phyloP scores from a whole-genome alignment of 345 rosid species.

The Hirschfeldia incana region DNA sequence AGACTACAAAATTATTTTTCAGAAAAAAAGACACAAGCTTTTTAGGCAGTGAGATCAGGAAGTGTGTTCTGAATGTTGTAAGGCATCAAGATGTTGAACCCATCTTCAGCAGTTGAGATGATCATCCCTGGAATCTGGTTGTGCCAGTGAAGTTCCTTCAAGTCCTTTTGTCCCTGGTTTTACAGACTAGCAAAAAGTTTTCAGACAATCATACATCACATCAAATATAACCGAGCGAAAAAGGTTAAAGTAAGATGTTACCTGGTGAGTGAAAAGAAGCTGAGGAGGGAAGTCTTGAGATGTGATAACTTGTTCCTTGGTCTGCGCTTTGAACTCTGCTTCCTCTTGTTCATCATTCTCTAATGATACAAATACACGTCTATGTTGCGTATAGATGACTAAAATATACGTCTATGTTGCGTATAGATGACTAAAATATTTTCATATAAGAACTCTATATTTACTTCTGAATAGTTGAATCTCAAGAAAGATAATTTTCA shows the following conservation, averaged over 20 bases:
- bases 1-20: background rate
- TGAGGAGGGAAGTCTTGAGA: constrained; percentile 88
- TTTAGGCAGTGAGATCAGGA: constrained; percentile 8
- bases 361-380: constrained; percentile 45
- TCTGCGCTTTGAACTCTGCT: constrained; percentile 80
- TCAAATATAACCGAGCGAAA: background rate
- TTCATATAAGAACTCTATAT: too few species aligned
- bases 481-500: too few species aligned
- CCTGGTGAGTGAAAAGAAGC: constrained; percentile 92
- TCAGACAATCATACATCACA: constrained; percentile 1
- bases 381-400: too few species aligned
- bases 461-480: too few species aligned
- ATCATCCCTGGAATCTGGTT: constrained; percentile 60
- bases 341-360: constrained; percentile 97
- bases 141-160: too few species aligned
- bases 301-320: constrained; percentile 76
- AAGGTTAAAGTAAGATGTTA: constrained; percentile 25
- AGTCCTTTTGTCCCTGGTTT: background rate
- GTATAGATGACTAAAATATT: too few species aligned
- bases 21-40: background rate
- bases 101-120: constrained; percentile 77
- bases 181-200: background rate
- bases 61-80: too few species aligned
- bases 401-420: too few species aligned
- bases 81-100: constrained; percentile 91